Evolutionary conservation across 371 early-diverging fungal species (phyloP).

Genomic region (Cokeromyces recurvatus): DNA sequence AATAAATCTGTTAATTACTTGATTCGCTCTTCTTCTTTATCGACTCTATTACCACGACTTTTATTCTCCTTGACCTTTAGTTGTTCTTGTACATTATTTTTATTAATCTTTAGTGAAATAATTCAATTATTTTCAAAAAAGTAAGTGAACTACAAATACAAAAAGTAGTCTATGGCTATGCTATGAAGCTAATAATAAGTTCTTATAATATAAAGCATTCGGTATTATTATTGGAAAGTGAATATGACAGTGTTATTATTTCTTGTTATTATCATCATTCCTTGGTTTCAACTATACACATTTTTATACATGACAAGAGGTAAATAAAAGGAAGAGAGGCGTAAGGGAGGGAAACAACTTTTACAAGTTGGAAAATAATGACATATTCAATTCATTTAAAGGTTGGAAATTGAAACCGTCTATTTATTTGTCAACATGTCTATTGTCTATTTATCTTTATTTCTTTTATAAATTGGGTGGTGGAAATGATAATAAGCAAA

Average conservation of each 20-base stretch:
- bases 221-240: constrained; percentile 75
- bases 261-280: constrained; percentile 67
- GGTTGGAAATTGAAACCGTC: constrained; percentile 25
- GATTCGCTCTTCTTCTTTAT: no score
- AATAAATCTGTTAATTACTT: no score
- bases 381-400: constrained; percentile 4
- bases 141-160: constrained; percentile 40
- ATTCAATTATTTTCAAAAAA: constrained; percentile 60
- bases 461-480: constrained; percentile 67
- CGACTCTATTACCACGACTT: constrained; percentile 46
- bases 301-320: constrained; percentile 47
- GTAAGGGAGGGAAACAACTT: no score
- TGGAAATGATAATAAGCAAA: no score
- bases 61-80: constrained; percentile 80
- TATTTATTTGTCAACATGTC: constrained; percentile 32
- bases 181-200: not conserved
- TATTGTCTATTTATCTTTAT: constrained; percentile 65
- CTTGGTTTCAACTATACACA: constrained; percentile 71
- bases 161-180: no score
- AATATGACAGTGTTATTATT: constrained; percentile 61
- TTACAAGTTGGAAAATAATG: not conserved
- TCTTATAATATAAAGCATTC: constrained; percentile 37
- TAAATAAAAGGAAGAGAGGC: not conserved
- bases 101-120: constrained; percentile 83
- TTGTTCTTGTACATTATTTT: constrained; percentile 72